Percentiles rank a stretch among this genome's conserved stretches.
Conservation (phyloP, 1,284 basidiomycete genomes). For the Ceratobasidium sp. region DNA sequence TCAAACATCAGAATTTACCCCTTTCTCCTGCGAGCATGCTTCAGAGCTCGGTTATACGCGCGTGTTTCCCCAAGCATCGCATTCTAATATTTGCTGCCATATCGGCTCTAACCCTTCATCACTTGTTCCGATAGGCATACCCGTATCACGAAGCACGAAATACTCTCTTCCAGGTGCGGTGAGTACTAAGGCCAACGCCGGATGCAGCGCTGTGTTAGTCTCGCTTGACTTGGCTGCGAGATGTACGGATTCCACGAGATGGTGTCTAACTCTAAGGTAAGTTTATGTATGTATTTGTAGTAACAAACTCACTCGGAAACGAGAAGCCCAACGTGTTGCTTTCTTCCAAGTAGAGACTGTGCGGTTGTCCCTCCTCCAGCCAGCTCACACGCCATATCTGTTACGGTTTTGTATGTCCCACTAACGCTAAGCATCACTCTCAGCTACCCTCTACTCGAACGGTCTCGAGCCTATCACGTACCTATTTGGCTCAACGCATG, state of each 20-base stretch:
- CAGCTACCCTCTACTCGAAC: not conserved
- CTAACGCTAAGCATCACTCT: conserved; percentile 12
- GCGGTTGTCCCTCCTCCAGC: not conserved
- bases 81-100: conserved; percentile 21
- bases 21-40: too few relatives aligned
- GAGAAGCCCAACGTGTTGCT: not conserved
- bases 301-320: conserved; percentile 19
- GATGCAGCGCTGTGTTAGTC: not conserved
- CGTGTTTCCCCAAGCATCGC: conserved; percentile 21
- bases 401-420: conserved; percentile 3
- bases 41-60: too few relatives aligned
- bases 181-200: conserved; percentile 19
- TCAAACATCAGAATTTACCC: too few relatives aligned
- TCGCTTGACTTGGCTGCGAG: not conserved
- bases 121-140: conserved; percentile 13
- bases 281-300: not conserved
- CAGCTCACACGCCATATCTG: conserved; percentile 9
- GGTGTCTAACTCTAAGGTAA: conserved; percentile 9
- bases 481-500: conserved; percentile 34
- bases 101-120: conserved; percentile 16
- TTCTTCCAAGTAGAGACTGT: not conserved
- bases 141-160: conserved; percentile 25
- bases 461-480: not conserved
- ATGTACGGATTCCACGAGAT: conserved; percentile 25
- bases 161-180: conserved; percentile 24